A percentile compares a stretch with the other conserved stretches of the same genome.
Conservation (phyloP, 2,329 filamentous ascomycete species). For the Cercospora sesami region DNA sequence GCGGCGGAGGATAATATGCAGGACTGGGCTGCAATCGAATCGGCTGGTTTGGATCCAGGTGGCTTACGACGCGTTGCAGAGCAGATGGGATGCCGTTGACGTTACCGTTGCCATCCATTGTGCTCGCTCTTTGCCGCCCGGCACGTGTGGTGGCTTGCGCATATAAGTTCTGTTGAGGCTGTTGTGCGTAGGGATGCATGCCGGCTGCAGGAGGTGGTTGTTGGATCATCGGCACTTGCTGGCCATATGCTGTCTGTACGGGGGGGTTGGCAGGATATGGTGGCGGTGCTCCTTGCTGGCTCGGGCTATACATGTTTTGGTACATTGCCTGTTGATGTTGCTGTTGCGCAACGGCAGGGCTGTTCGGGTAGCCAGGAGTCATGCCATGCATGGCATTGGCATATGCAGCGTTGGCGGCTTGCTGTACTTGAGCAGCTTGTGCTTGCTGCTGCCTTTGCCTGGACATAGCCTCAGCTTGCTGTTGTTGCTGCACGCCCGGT, state of each 20-base stretch:
- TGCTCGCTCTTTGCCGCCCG: conserved; percentile 85
- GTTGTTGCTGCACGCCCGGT: conserved; percentile 91
- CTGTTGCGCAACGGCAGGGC: conserved; percentile 30
- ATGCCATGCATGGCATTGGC: conserved; percentile 35
- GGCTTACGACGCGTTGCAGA: conserved; percentile 91
- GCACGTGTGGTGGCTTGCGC: conserved; percentile 74
- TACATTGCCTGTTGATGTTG: conserved; percentile 63
- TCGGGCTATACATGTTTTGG: conserved; percentile 65
- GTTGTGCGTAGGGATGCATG: conserved; percentile 38
- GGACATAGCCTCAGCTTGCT: conserved; percentile 89
- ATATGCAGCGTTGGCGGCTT: conserved; percentile 46
- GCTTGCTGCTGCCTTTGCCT: conserved; percentile 76
- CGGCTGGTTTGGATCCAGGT: conserved; percentile 90
- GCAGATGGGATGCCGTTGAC: conserved; percentile 86
- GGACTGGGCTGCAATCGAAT: conserved; percentile 94
- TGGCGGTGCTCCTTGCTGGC: conserved; percentile 70
- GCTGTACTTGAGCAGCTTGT: conserved; percentile 42
- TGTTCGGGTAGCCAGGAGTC: conserved; percentile 46
- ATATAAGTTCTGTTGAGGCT: conserved; percentile 70
- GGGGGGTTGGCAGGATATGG: conserved; percentile 72
- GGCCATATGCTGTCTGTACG: conserved; percentile 59
- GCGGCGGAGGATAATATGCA: conserved; percentile 92
- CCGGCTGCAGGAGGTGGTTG: conserved; percentile 48
- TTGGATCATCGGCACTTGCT: conserved; percentile 69
- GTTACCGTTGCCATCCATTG: conserved; percentile 91